These are phyloP conservation scores for Amanita rubescens DNA, from an alignment of 768 basidiomycete species.

Conservation along the genomic window DNA sequence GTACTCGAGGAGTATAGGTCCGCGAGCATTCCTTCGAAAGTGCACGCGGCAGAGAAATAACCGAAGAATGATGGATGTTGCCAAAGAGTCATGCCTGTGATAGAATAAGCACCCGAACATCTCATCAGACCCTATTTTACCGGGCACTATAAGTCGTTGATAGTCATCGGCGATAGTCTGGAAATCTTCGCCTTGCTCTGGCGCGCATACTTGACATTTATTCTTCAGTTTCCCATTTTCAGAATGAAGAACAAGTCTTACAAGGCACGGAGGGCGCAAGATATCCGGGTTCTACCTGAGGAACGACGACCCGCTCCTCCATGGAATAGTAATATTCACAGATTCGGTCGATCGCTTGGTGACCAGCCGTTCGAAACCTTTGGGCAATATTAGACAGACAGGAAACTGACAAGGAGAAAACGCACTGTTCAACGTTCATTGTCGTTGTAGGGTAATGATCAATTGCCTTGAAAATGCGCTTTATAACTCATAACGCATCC, in stretches of 20 bases:
- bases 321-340: constrained; percentile 82
- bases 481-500: too few species aligned
- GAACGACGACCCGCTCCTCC: constrained; percentile 52
- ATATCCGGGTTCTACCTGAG: constrained; percentile 81
- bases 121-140: constrained; percentile 23
- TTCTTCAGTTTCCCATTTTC: not conserved
- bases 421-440: constrained; percentile 45
- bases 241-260: constrained; percentile 19
- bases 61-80: constrained; percentile 88
- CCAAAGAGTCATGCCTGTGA: constrained; percentile 78
- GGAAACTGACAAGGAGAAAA: not conserved
- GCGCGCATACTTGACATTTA: not conserved
- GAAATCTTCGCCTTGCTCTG: constrained; percentile 70
- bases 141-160: constrained; percentile 73
- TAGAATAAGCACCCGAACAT: not conserved
- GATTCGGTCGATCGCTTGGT: constrained; percentile 82
- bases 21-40: constrained; percentile 76
- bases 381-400: not conserved
- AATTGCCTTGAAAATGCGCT: too few species aligned
- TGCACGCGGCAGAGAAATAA: constrained; percentile 75
- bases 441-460: not conserved
- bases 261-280: constrained; percentile 61
- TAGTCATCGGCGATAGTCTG: constrained; percentile 69
- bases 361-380: constrained; percentile 82
- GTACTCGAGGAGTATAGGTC: constrained; percentile 75